Evolutionary conservation across 306 rosid genomes (phyloP), one percentile per base, ranked within the genome.

Genomic region (Mimosa bimucronata): DNA sequence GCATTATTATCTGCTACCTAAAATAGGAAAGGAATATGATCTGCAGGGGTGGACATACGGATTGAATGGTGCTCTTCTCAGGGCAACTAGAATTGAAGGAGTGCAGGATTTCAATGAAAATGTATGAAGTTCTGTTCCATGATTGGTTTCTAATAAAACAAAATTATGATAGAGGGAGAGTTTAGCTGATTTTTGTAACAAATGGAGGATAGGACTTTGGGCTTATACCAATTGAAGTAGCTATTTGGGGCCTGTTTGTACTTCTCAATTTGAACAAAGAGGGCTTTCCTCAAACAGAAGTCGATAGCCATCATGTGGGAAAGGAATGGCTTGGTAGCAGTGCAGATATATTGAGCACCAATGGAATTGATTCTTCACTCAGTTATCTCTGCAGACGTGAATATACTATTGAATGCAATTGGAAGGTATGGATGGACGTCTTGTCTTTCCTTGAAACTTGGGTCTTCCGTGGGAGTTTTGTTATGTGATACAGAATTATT

Each of bases 1-100:
- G 31, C 72, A 31, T 29, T 31, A 46, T 70, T 62, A 50, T 64
- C 23, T 40, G 23, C 71, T 52, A 74, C 44, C 40, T 80, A 48
- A 42, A 25, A 71, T 68, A 50, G 31, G 29, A 37, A 66, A 81
- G 16, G 41, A 48, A 42, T 2, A 72, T 73, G 16, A 78, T 81
- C 45, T 84, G 76, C 91, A 94, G 98, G 95, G 97, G 40, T 94
- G 97, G 95, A 94, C 98, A 6, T 92, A 92, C 75, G 97, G 95
- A 48, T 87, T 94, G 77, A 87, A 90, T 73, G 97, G 97, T 82
- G 70, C 84, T n/a, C 95, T 92, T 80, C 86, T 87, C 45, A 94
- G 91, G 89, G 95, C 94, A 41, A 89, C 88, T 65, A 90, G 97
- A 86, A 88, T 87, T 72, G 79, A 88, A 9, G 97, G 98, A 85